Conservation (phyloP, 2,329 filamentous ascomycete species). For the Epichloe coenophiala region DNA sequence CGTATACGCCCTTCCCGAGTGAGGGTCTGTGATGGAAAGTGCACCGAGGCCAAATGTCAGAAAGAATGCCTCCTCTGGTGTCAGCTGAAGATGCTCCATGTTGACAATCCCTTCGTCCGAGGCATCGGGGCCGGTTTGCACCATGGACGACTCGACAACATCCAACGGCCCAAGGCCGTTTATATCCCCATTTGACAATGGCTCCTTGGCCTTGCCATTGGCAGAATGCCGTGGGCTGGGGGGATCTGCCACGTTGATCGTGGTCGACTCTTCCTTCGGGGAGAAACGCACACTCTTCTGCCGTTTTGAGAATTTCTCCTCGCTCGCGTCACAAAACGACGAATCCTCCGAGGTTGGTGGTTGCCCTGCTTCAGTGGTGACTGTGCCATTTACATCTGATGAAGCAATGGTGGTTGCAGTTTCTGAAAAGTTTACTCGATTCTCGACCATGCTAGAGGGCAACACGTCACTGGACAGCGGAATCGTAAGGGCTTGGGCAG, state of each 20-base stretch:
- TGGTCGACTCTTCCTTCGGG: slow-evolving; percentile 50
- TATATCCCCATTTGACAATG: neutral
- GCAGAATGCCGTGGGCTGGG: slow-evolving; percentile 29
- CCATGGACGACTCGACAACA: neutral
- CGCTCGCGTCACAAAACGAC: slow-evolving; percentile 10
- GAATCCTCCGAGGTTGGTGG: neutral
- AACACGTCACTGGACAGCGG: neutral
- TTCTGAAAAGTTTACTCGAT: neutral
- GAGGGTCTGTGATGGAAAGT: slow-evolving; percentile 46
- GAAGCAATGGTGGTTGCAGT: neutral
- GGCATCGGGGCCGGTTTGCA: neutral
- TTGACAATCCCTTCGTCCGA: slow-evolving; percentile 22
- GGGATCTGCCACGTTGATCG: slow-evolving; percentile 37
- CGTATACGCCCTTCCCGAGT: slow-evolving; percentile 31
- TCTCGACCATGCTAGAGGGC: neutral
- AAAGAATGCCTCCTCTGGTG: slow-evolving; percentile 84
- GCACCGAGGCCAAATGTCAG: slow-evolving; percentile 68
- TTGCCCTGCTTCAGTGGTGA: neutral
- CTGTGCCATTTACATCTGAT: neutral
- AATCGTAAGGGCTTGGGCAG: neutral
- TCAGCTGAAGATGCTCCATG: slow-evolving; percentile 82
- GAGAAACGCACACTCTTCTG: slow-evolving; percentile 60
- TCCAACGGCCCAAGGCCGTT: neutral
- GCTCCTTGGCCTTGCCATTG: slow-evolving; percentile 8
- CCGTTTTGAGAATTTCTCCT: slow-evolving; percentile 21